A percentile compares a stretch with the other conserved stretches of the same genome.
These are phyloP conservation scores for Diaporthe ampelina DNA, from an alignment of 2,329 filamentous ascomycete species.

Conservation along the genomic window DNA sequence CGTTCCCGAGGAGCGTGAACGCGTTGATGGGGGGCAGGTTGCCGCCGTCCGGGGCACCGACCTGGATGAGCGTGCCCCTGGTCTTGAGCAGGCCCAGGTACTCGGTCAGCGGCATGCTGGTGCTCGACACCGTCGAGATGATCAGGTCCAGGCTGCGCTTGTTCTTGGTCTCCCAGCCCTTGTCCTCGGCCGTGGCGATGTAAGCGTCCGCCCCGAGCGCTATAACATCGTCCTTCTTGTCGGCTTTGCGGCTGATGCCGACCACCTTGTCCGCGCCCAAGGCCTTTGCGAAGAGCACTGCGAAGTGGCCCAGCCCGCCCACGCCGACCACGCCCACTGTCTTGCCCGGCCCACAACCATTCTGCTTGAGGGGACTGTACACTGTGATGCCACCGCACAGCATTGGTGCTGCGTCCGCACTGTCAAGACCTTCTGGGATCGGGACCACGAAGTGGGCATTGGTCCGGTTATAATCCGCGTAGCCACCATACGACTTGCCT, in stretches of 20 bases:
- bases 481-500: conserved; percentile 71
- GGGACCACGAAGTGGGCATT: conserved; percentile 60
- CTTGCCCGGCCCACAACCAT: conserved; percentile 76
- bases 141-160: conserved; percentile 67
- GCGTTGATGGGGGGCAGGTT: conserved; percentile 60
- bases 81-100: conserved; percentile 73
- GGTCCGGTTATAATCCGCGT: conserved; percentile 52
- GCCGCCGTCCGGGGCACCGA: conserved; percentile 71
- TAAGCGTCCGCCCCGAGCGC: conserved; percentile 69
- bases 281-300: conserved; percentile 76
- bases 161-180: conserved; percentile 67
- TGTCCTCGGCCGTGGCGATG: conserved; percentile 58
- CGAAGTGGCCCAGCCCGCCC: conserved; percentile 78
- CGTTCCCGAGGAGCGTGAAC: conserved; percentile 70
- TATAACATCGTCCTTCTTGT: conserved; percentile 67
- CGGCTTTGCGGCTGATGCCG: conserved; percentile 66
- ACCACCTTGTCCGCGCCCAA: conserved; percentile 72
- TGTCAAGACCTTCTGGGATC: conserved; percentile 57
- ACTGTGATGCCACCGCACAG: conserved; percentile 78
- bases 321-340: conserved; percentile 76
- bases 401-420: conserved; percentile 68
- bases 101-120: conserved; percentile 68
- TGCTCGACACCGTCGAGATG: conserved; percentile 65
- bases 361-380: conserved; percentile 71
- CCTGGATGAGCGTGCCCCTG: conserved; percentile 74